Evolutionary conservation across 495 filamentous ascomycete species (phyloP), one percentile per base, ranked within the genome.

Genomic region (Penicillium bialowiezense): DNA sequence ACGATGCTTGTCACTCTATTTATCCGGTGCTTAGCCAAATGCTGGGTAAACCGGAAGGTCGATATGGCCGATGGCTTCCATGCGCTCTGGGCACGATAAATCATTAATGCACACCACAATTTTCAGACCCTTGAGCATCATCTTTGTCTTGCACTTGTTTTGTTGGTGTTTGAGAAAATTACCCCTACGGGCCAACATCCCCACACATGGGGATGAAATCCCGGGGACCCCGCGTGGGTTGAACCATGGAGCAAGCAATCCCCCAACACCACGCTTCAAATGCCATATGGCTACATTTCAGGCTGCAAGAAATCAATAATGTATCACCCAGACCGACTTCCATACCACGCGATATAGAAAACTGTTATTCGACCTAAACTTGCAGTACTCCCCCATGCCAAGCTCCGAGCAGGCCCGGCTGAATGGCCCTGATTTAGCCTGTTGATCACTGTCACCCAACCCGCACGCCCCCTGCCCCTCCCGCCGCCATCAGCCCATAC

Each of bases 351-450:
- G 23, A 33, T 5, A 15, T 13, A 13, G 20, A 33, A 19, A 26
- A n/a, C 10, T 32, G 3, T 32, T 2, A 43, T 7, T 31, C 26
- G 26, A 19, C 26, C 17, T 20, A 2, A 33, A 20, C 17, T 32
- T 32, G 10, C 37, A 21, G 15, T 14, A 7, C 14, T 33, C 24
- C 33, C 34, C 44, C 34, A 33, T 14, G n/a, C 21, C 24, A 24
- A 37, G 15, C 15, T 29, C 3, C 34, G 13, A 26, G 12, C 21
- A 14, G 26, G 19, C 2, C 29, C 43, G 44, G 50, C 10, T 53
- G 50, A 48, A 53, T 24, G 7, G 18, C 34, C 2, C 39, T 15
- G 17, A 48, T 54, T 54, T 54, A 54, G 51, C 51, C 51, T 47
- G 38, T 42, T n/a, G 1, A 20, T 19, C 41, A 33, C n/a, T 13